Evolutionary conservation across 345 rosid species (phyloP), one percentile per base, ranked within the genome.

Genomic region (Luvunga scandens): DNA sequence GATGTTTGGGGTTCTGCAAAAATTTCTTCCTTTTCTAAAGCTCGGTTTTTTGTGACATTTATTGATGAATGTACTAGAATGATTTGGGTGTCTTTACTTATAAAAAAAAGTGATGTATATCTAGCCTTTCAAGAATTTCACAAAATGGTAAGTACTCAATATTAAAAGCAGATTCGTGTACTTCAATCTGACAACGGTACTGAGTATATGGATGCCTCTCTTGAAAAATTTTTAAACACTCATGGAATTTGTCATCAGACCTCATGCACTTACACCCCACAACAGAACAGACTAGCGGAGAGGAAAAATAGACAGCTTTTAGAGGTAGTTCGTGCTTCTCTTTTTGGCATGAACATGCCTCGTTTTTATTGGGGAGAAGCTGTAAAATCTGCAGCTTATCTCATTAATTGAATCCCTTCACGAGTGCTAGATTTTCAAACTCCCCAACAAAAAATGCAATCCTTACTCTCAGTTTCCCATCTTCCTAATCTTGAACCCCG

Each of bases 11-110:
- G 13, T 25, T 6, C 18, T 24, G 14, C 0, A 42, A 42, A 42
- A 42, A 42, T 42, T 42, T 42, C 14, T 42, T 19, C 13, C 0
- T 3, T 8, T 59, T 9, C 18, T 4, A 60, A 60, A 60, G 4
- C 64, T n/a, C 2, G 28, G 2, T 60, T 6, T 2, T 34, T 66
- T 69, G 48, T 61, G n/a, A 69, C 50, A 9, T 78, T 70, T 78
- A 42, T 60, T 70, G 69, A 78, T 60, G n/a, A 71, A 21, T 70
- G 50, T 18, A 45, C 63, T 5, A 21, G 70, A 9, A 71, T 71
- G 34, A 71, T 50, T 39, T 78, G 50, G 53, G 30, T 78, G 0
- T 60, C 21, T 4, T 77, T 39, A 27, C 38, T 34, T 34, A 5
- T 0, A 59, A 21, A 18, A 38, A 61, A 13, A 62, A 62, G 59